A percentile compares a stretch with the other conserved stretches of the same genome.
Conservation (phyloP, 768 basidiomycete genomes). For the Amanita pseudoporphyria region DNA sequence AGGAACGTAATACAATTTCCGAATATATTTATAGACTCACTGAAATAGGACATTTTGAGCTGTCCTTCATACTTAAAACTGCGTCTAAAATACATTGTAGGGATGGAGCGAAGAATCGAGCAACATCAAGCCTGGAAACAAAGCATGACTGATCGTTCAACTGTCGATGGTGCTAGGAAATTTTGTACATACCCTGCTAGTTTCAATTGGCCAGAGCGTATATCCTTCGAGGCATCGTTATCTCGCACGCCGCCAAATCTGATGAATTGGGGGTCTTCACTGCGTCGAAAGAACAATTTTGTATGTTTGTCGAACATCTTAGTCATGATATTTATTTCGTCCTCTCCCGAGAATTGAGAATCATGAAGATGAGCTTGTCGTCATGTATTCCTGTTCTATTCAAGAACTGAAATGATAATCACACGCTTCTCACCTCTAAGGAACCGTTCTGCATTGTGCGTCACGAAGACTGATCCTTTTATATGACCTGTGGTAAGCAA, state of each 20-base stretch:
- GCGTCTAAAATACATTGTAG: conserved; percentile 10
- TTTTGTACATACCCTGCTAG: conserved; percentile 17
- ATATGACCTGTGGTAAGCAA: conserved; percentile 21
- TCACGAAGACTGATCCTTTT: conserved; percentile 33
- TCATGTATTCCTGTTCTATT: neutral
- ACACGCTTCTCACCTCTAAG: conserved; percentile 20
- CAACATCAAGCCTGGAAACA: conserved; percentile 10
- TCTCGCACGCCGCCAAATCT: conserved; percentile 30
- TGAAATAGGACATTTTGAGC: neutral
- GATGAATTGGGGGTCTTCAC: conserved; percentile 27
- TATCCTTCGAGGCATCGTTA: conserved; percentile 24
- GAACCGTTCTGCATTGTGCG: conserved; percentile 21
- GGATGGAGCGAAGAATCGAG: conserved; percentile 14
- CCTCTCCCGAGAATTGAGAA: conserved; percentile 21
- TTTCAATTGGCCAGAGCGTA: conserved; percentile 30
- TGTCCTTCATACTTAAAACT: neutral
- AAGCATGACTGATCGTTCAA: neutral
- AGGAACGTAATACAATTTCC: neutral
- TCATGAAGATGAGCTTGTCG: conserved; percentile 26
- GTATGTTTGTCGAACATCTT: conserved; percentile 30
- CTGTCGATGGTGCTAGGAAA: neutral
- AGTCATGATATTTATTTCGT: conserved; percentile 27
- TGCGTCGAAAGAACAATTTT: conserved; percentile 27
- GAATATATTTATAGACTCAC: neutral
- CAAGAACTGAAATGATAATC: neutral